Conservation (phyloP, 2,329 filamentous ascomycete species). For the Gremmenia infestans region DNA sequence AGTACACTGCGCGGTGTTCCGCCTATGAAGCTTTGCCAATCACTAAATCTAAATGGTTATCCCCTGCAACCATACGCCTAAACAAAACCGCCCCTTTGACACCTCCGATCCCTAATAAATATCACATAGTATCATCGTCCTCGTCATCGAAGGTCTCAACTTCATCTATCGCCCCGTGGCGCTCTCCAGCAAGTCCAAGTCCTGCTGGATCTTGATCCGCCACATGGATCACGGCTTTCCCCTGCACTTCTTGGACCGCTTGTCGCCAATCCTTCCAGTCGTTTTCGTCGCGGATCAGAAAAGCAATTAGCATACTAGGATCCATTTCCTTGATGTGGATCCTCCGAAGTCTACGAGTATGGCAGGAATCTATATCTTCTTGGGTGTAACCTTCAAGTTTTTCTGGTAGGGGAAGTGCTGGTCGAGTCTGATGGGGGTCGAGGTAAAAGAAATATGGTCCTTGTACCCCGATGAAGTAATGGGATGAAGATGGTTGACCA, state of each 20-base stretch:
- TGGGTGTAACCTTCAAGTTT: slow-evolving; percentile 54
- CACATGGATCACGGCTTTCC: slow-evolving; percentile 82
- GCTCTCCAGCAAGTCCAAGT: slow-evolving; percentile 49
- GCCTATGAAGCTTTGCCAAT: neutral
- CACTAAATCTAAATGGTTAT: neutral
- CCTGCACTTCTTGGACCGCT: slow-evolving; percentile 67
- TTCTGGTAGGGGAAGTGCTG: slow-evolving; percentile 62
- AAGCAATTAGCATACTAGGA: slow-evolving; percentile 94
- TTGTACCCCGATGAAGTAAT: slow-evolving; percentile 70
- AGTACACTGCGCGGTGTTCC: neutral
- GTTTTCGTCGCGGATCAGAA: slow-evolving; percentile 73
- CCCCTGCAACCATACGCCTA: slow-evolving; percentile 4
- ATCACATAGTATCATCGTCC: slow-evolving; percentile 41
- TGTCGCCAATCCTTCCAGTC: slow-evolving; percentile 84
- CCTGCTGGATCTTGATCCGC: slow-evolving; percentile 62
- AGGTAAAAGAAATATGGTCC: slow-evolving; percentile 86
- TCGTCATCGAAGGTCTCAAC: slow-evolving; percentile 84
- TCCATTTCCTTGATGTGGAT: slow-evolving; percentile 91
- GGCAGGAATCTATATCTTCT: slow-evolving; percentile 77
- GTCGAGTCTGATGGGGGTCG: slow-evolving; percentile 83
- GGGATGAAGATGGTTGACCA: slow-evolving; percentile 77
- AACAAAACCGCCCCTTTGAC: neutral
- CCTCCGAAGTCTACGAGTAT: slow-evolving; percentile 77
- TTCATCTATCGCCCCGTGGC: slow-evolving; percentile 76
- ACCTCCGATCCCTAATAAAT: neutral